Base-by-base conservation (phyloP, 352 stramenopile genomes). In the Phytopythium litorale region DNA sequence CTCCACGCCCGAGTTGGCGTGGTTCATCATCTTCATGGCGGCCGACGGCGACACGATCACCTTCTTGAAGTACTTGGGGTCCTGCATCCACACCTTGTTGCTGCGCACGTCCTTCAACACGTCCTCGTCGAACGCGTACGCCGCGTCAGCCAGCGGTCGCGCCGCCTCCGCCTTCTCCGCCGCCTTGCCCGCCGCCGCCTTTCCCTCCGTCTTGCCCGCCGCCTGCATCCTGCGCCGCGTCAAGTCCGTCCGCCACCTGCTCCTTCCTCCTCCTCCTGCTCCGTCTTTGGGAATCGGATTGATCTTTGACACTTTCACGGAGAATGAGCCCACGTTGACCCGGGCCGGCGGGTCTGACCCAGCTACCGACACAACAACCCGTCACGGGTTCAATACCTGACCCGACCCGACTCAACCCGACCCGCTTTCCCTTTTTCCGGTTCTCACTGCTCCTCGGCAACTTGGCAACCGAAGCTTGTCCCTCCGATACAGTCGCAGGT, bases 1-100 rank as follows among this genome's bases (percentile, higher is more conserved):
- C 73, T 99, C 94, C 12, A 99, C 97, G 49, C 98, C 98, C 37
- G 90, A 98, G 51, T 98, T 93, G 65, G 97, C 98, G 77, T 99
- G 97, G 70, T 97, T 98, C 51, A 99, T 86, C 94, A 99, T 99
- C 78, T 99, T 98, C 84, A 98, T 97, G 18, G 89, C 89, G 54
- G 96, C 93, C 25, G 87, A 88, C 25, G 95, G 91, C 52, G 92
- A 98, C 60, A 98, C 83, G 62, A 97, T 96, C n/a, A 98, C 94
- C 62, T 96, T 97, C 66, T 97, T 96, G 73, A 98, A 98, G 79
- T 98, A 98, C 72, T 97, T 98, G 42, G 94, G 88, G 72, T 96
- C 87, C 68, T 96, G 84, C 78, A 89, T 96, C 87, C 87, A 96
- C 52, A 93, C 83, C 62, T 92, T 94, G 63, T 94, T 94, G 66